Evolutionary conservation across 2,329 filamentous ascomycete genomes (phyloP), one percentile per base, ranked within the genome.

Genomic region (Fusarium papillatum): DNA sequence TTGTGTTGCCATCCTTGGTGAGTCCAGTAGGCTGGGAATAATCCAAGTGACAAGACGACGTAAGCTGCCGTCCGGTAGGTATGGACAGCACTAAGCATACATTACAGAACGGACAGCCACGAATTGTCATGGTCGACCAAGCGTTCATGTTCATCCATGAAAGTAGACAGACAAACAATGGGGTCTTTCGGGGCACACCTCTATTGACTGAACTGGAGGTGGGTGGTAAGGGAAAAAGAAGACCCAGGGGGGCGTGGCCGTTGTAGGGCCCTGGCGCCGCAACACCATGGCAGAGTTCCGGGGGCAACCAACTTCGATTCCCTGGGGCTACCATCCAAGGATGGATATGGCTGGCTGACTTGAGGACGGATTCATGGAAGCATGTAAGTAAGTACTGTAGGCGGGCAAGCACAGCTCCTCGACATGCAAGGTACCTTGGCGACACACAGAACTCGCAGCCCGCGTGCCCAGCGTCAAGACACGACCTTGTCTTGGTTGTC

Each of bases 1-100:
- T 76, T 76, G 74, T 76, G 74, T 70, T 75, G 70, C 74, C 70
- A 70, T 75, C 74, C 77, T 69, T 71, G 69, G 38, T 72, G 64
- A 66, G 64, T 63, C 31, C 34, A 24, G 34, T 38, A 59, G 59
- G 57, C 57, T 69, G 64, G 26, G 70, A 55, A 75, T 31, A 36
- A 34, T n/a, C 9, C 11, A 65, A 66, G 31, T 43, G 22, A 16
- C 46, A 41, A 59, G 60, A 41, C 59, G 64, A 29, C 39, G 36
- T 50, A 14, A 8, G 26, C 19, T 57, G 29, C 29, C 34, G n/a
- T n/a, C 53, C 13, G 34, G 11, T n/a, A 34, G 19, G 29, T 57
- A 34, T 57, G 29, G 53, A 16, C 19, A 16, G 13, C 14, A 22
- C 29, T n/a, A 36, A 31, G 53, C 53, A 22, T 17, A 38, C n/a